A percentile compares a stretch with the other conserved stretches of the same genome.
Evolutionary conservation across 768 basidiomycete genomes (phyloP).

Genomic region (Psilocybe cyanescens): DNA sequence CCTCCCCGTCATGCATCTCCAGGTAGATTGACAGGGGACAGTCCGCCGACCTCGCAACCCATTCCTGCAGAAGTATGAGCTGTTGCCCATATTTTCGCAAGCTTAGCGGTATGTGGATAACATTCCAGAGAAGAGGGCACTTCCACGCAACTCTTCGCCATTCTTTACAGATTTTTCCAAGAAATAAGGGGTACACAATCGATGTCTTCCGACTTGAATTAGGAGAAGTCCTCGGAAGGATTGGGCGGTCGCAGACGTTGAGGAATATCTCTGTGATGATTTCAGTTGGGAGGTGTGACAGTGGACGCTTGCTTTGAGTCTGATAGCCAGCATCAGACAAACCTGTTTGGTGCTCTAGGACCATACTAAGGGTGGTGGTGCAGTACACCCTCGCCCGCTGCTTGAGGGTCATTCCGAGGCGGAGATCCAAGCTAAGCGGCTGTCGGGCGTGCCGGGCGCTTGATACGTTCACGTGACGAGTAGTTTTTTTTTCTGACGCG

Average conservation of each 20-base stretch:
- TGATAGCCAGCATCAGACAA: not conserved
- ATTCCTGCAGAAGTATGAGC: not conserved
- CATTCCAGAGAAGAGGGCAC: slow-evolving; percentile 3
- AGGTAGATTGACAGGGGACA: slow-evolving; percentile 5
- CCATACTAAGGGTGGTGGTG: not conserved
- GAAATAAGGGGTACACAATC: not conserved
- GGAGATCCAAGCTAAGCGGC: no score
- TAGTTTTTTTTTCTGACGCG: no score
- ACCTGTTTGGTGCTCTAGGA: not conserved
- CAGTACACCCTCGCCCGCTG: no score
- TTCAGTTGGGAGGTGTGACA: not conserved
- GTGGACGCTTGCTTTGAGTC: not conserved
- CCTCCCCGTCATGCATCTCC: slow-evolving; percentile 2
- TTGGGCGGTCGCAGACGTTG: not conserved
- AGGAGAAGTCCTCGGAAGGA: not conserved
- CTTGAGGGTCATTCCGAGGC: no score
- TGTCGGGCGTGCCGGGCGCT: no score
- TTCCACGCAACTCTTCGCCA: slow-evolving; percentile 1
- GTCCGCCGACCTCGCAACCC: not conserved
- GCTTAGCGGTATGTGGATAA: not conserved
- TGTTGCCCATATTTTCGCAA: not conserved
- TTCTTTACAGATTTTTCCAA: slow-evolving; percentile 2
- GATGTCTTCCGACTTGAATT: no score
- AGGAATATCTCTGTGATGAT: slow-evolving; percentile 5
- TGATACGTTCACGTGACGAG: no score